Conservation (phyloP, 176 grass and related monocot genomes). For the Miscanthus lutarioriparius region DNA sequence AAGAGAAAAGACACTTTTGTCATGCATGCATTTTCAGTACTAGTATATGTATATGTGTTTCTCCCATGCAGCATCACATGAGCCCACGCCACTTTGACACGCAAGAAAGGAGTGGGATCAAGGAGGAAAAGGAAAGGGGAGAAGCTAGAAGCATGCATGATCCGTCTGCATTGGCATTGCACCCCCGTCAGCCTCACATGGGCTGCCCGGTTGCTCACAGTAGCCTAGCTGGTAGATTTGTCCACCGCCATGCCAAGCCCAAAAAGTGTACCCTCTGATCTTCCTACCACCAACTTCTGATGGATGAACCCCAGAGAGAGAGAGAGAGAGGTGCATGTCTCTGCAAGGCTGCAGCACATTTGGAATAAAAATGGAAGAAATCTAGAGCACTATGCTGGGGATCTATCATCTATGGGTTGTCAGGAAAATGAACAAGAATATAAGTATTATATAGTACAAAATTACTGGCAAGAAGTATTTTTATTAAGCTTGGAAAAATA, state of each 20-base stretch:
- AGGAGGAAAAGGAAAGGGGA: too few relatives aligned
- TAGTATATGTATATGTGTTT: background rate
- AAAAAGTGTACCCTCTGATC: conserved; percentile 35
- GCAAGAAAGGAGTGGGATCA: conserved; percentile 5
- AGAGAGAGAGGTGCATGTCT: background rate
- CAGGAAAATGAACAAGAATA: background rate
- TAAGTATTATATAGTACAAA: background rate
- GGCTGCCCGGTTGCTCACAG: conserved; percentile 10
- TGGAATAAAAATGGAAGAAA: background rate
- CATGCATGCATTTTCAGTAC: conserved; percentile 24
- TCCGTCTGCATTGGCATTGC: conserved; percentile 4
- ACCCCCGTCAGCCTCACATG: conserved; percentile 22
- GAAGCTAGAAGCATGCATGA: background rate
- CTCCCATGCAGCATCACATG: conserved; percentile 31
- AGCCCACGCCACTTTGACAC: conserved; percentile 38
- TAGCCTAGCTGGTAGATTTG: conserved; percentile 22
- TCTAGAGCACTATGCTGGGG: conserved; percentile 19
- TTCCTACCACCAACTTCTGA: conserved; percentile 23
- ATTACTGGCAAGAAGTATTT: background rate
- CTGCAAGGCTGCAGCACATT: background rate
- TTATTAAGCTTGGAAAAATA: background rate
- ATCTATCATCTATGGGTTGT: background rate
- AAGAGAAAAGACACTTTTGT: conserved; percentile 41
- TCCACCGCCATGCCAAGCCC: conserved; percentile 16
- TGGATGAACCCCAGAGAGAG: background rate